These are phyloP conservation scores for Salix brachista DNA, from an alignment of 345 rosid genomes.

Conservation along the genomic window DNA sequence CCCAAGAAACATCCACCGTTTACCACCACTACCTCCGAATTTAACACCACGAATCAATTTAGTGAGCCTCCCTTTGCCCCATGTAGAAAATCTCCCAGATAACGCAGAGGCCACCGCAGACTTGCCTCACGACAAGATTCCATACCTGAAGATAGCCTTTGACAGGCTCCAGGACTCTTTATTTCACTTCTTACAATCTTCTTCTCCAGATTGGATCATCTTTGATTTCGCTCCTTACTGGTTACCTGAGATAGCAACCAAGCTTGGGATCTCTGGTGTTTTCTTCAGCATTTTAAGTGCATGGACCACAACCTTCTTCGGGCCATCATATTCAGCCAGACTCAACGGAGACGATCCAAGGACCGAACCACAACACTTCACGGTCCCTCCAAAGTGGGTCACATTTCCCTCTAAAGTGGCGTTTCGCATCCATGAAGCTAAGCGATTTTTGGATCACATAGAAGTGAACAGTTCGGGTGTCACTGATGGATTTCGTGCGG, in stretches of 20 bases:
- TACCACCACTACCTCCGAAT: background rate
- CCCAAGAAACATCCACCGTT: background rate
- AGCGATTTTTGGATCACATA: background rate
- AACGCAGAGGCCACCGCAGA: background rate
- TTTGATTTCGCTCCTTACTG: background rate
- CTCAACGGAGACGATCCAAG: background rate
- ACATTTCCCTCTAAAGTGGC: slow-evolving; percentile 19
- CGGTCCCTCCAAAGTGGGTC: slow-evolving; percentile 23
- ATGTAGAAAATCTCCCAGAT: background rate
- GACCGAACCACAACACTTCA: slow-evolving; percentile 8
- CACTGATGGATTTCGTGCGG: background rate
- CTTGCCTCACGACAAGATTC: background rate
- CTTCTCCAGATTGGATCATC: background rate
- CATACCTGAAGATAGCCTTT: background rate
- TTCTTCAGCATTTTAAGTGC: background rate
- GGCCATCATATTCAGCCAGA: background rate
- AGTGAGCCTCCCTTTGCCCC: background rate
- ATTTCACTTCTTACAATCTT: background rate
- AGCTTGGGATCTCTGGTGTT: background rate
- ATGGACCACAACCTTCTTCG: background rate
- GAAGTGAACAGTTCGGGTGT: background rate
- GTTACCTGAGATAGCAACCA: background rate
- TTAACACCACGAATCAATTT: background rate
- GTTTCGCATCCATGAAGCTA: slow-evolving; percentile 6
- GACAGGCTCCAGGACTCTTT: background rate